Percentiles rank a stretch among this genome's conserved stretches.
Conservation (phyloP, 2,329 filamentous ascomycete genomes). For the Ophiocordyceps camponoti-saundersi region DNA sequence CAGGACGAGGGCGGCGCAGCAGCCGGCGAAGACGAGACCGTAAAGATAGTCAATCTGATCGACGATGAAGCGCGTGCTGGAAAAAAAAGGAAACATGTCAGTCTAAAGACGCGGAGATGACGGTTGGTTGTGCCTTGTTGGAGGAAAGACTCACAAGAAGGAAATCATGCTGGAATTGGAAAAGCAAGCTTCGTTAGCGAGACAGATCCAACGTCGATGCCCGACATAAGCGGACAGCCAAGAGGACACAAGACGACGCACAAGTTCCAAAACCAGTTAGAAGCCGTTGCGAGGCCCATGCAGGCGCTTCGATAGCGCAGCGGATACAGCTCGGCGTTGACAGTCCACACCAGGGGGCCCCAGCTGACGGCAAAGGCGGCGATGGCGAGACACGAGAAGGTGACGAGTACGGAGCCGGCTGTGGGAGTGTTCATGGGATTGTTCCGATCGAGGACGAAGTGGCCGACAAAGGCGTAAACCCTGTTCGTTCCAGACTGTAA, state of each 20-base stretch:
- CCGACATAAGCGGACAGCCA: too few species aligned
- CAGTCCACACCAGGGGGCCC: conserved; percentile 53
- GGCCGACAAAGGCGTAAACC: conserved; percentile 30
- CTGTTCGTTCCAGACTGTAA: conserved; percentile 4
- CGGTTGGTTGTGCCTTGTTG: too few species aligned
- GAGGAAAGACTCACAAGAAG: conserved; percentile 24
- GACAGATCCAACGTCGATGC: too few species aligned
- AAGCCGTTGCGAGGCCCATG: conserved; percentile 38
- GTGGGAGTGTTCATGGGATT: conserved; percentile 26
- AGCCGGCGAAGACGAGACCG: conserved; percentile 55
- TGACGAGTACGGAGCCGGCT: conserved; percentile 43
- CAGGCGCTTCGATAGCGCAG: conserved; percentile 34
- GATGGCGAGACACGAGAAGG: conserved; percentile 54
- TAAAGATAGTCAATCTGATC: conserved; percentile 51
- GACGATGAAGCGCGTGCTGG: conserved; percentile 53
- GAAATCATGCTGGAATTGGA: conserved; percentile 18
- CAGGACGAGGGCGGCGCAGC: conserved; percentile 42
- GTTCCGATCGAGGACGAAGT: conserved; percentile 22
- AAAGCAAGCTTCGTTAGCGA: background rate
- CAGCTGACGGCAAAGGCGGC: conserved; percentile 51
- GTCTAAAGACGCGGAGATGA: background rate
- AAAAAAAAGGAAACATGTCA: background rate
- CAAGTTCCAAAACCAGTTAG: conserved; percentile 53
- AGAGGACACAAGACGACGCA: conserved; percentile 1
- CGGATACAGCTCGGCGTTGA: conserved; percentile 48